A percentile compares a stretch with the other conserved stretches of the same genome.
phyloP scores from a whole-genome alignment of 2,329 filamentous ascomycete species.

The Colletotrichum tropicale region DNA sequence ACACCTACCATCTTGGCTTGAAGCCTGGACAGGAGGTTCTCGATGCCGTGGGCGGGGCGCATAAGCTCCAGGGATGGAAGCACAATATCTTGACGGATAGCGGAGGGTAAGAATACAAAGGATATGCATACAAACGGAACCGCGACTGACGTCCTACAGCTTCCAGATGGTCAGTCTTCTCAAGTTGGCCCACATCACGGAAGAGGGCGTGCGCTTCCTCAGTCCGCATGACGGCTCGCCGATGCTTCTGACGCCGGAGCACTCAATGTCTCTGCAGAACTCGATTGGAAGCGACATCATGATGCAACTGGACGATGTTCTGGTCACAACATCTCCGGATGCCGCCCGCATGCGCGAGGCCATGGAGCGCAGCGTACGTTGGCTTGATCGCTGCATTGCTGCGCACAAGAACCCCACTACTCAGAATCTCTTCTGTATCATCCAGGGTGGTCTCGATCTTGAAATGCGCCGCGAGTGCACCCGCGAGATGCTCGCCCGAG shows the following conservation, averaged over 20 bases:
- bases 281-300: constrained; percentile 98
- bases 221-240: constrained; percentile 93
- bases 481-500: constrained; percentile 81
- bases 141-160: constrained; percentile 48
- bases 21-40: constrained; percentile 93
- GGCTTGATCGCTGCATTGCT: constrained; percentile 93
- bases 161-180: constrained; percentile 99
- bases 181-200: constrained; percentile 90
- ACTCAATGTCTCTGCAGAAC: constrained; percentile 95
- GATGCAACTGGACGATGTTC: constrained; percentile 98
- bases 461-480: constrained; percentile 86
- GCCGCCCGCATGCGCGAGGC: constrained; percentile 86
- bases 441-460: constrained; percentile 91
- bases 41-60: constrained; percentile 87
- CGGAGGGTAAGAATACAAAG: constrained; percentile 58
- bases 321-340: constrained; percentile 94
- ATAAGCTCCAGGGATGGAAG: constrained; percentile 93
- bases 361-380: constrained; percentile 92
- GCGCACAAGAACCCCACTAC: constrained; percentile 82
- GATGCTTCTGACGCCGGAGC: constrained; percentile 97
- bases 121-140: background rate
- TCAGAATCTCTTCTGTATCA: constrained; percentile 98
- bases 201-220: constrained; percentile 94
- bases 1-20: constrained; percentile 94
- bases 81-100: constrained; percentile 91